These are phyloP conservation scores for Fomitiporia mediterranea DNA, from an alignment of 1,284 basidiomycete genomes.

Conservation along the genomic window DNA sequence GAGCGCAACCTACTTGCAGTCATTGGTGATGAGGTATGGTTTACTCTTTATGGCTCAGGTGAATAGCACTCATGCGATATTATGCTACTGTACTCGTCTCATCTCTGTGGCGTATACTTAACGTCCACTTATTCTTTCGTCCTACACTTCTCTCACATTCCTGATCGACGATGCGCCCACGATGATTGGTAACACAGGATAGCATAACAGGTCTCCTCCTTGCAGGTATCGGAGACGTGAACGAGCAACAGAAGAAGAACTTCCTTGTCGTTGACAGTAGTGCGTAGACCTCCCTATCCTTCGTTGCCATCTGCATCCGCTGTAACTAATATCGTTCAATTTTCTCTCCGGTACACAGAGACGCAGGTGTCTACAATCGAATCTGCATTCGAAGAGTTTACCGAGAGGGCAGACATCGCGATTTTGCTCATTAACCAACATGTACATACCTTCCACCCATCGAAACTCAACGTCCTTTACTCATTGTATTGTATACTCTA, in stretches of 20 bases:
- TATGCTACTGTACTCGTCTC: not conserved
- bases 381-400: constrained; percentile 87
- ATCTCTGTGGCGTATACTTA: not conserved
- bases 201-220: constrained; percentile 91
- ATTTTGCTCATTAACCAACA: constrained; percentile 97
- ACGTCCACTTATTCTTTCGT: not conserved
- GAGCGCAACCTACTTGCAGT: constrained; percentile 87
- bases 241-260: constrained; percentile 89
- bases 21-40: constrained; percentile 87
- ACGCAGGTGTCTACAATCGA: constrained; percentile 88
- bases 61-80: not conserved
- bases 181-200: constrained; percentile 51
- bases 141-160: not conserved
- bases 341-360: constrained; percentile 44
- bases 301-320: not conserved
- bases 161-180: not conserved
- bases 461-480: not conserved
- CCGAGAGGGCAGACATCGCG: constrained; percentile 88
- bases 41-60: not conserved
- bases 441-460: constrained; percentile 42
- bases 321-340: not conserved
- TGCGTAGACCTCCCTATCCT: constrained; percentile 36
- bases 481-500: not conserved
- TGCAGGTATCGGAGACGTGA: constrained; percentile 88
- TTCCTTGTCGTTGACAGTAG: constrained; percentile 91